phyloP scores from a whole-genome alignment of 2,329 filamentous ascomycete species.

The Fusarium longipes region DNA sequence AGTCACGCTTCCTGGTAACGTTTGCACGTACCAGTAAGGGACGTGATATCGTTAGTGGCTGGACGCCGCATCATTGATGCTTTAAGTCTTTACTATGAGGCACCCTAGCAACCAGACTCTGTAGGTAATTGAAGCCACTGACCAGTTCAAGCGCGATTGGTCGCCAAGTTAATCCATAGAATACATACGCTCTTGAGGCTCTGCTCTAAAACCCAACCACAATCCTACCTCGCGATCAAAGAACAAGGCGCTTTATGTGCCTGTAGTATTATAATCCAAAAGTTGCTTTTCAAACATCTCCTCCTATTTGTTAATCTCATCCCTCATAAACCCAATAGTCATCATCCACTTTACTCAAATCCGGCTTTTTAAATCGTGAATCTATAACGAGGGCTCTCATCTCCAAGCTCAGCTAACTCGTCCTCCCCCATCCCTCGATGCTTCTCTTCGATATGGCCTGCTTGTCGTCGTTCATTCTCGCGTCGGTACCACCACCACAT shows the following conservation, averaged over 20 bases:
- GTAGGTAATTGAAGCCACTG: constrained; percentile 12
- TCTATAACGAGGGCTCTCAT: constrained; percentile 62
- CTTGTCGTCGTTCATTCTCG: constrained; percentile 60
- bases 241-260: too few relatives aligned
- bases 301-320: background rate
- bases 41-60: background rate
- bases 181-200: background rate
- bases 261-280: too few relatives aligned
- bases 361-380: constrained; percentile 54
- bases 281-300: background rate
- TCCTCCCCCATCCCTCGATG: constrained; percentile 58
- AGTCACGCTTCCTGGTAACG: background rate
- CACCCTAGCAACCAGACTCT: background rate
- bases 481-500: constrained; percentile 65
- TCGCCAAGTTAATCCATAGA: background rate
- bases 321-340: background rate
- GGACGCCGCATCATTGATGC: background rate
- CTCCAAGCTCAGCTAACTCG: constrained; percentile 62
- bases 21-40: background rate
- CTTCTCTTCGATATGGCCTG: constrained; percentile 53
- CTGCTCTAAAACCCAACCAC: background rate
- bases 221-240: too few relatives aligned
- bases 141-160: background rate
- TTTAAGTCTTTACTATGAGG: background rate
- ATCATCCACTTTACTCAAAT: background rate